phyloP scores from a whole-genome alignment of 441 rosid species.

The Euphorbia celastroides region DNA sequence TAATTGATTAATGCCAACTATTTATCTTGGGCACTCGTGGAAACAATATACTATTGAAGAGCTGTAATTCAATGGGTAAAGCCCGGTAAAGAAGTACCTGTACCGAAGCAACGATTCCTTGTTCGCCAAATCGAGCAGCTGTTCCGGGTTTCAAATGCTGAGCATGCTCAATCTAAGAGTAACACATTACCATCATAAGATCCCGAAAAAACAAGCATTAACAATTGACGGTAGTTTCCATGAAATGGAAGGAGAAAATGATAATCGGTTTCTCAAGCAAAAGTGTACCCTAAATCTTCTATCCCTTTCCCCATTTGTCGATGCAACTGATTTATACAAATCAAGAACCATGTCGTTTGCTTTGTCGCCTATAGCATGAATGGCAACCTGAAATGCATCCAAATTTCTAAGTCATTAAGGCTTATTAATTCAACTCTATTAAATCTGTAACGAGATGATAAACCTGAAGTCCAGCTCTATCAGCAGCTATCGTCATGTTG shows the following conservation, averaged over 20 bases:
- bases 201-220: background rate
- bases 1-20: background rate
- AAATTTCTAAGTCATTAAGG: background rate
- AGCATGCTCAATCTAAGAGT: slow-evolving; percentile 73
- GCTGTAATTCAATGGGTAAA: background rate
- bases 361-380: slow-evolving; percentile 92
- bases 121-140: slow-evolving; percentile 62
- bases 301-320: slow-evolving; percentile 63
- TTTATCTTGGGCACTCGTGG: background rate
- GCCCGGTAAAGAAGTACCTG: slow-evolving; percentile 39
- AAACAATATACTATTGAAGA: background rate
- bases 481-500: slow-evolving; percentile 68
- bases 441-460: slow-evolving; percentile 2
- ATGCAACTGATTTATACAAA: slow-evolving; percentile 51
- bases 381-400: slow-evolving; percentile 56
- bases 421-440: background rate
- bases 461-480: slow-evolving; percentile 80
- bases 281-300: slow-evolving; percentile 69
- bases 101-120: slow-evolving; percentile 64
- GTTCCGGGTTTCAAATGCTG: slow-evolving; percentile 72
- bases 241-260: background rate
- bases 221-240: background rate
- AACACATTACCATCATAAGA: slow-evolving; percentile 17
- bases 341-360: slow-evolving; percentile 78
- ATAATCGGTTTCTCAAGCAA: background rate